Percentiles rank a stretch among this genome's conserved stretches.
Conservation (phyloP, 768 basidiomycete species). For the Rhodosporidiobolus sp. region DNA sequence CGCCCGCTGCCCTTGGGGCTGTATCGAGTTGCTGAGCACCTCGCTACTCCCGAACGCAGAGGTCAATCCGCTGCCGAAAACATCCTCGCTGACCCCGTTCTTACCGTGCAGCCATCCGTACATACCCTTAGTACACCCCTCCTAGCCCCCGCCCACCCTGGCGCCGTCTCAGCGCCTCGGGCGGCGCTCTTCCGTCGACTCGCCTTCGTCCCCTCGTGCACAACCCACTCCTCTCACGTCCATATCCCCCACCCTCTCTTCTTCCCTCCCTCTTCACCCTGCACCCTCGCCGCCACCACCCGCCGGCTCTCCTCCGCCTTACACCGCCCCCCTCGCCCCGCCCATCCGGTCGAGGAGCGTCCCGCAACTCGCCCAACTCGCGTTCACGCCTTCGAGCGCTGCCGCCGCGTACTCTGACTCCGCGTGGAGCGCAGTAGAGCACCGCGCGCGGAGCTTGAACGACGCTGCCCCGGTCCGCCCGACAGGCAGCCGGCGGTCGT, state of each 20-base stretch:
- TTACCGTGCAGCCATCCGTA: background rate
- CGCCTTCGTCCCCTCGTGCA: background rate
- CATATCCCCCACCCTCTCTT: background rate
- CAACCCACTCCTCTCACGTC: conserved; percentile 8
- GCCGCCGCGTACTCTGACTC: background rate
- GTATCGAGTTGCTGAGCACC: no score
- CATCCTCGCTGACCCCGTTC: no score
- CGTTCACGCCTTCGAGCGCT: background rate
- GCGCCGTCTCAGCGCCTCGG: background rate
- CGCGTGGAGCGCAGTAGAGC: background rate
- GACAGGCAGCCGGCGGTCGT: background rate
- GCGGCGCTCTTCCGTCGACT: background rate
- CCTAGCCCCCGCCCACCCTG: background rate
- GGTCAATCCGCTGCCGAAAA: no score
- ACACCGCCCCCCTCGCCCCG: conserved; percentile 24
- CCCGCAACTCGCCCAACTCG: conserved; percentile 15
- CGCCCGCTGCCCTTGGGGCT: no score
- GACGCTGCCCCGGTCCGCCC: background rate
- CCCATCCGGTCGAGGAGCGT: conserved; percentile 22
- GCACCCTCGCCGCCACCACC: background rate
- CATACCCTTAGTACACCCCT: background rate
- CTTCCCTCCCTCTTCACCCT: background rate
- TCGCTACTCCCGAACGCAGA: no score
- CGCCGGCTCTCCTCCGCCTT: conserved; percentile 18
- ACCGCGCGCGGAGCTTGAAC: background rate